These are phyloP conservation scores for Actinomortierella wolfii DNA, from an alignment of 371 early-diverging fungal species.

Conservation along the genomic window DNA sequence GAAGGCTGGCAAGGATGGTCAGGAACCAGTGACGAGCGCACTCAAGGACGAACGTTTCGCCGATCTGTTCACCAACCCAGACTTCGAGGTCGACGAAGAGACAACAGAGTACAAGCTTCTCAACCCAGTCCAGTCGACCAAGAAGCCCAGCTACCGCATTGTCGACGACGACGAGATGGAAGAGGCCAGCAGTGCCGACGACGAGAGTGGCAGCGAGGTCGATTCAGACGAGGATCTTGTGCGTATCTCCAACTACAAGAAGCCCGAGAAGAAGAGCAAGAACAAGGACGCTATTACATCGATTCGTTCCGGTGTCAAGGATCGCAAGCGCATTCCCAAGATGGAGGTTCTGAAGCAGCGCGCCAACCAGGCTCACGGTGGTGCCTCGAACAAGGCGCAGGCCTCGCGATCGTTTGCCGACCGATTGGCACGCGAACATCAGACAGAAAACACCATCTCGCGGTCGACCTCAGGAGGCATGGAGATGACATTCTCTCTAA, in stretches of 20 bases:
- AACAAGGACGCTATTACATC: conserved; percentile 38
- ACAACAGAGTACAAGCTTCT: conserved; percentile 85
- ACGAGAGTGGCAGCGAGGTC: conserved; percentile 36
- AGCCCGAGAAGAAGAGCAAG: conserved; percentile 42
- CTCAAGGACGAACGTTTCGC: conserved; percentile 87
- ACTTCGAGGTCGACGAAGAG: conserved; percentile 92
- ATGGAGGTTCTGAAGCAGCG: conserved; percentile 55
- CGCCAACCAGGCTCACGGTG: conserved; percentile 20
- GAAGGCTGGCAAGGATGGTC: conserved; percentile 41
- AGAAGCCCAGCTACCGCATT: conserved; percentile 44
- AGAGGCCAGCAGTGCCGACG: conserved; percentile 39
- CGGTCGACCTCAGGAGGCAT: conserved; percentile 67
- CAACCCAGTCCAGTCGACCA: conserved; percentile 67
- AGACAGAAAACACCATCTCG: conserved; percentile 48
- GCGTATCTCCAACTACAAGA: conserved; percentile 50
- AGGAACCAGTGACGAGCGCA: conserved; percentile 39
- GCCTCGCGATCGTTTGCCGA: conserved; percentile 45
- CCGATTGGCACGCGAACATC: conserved; percentile 34
- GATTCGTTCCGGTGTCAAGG: conserved; percentile 47
- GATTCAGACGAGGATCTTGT: conserved; percentile 54
- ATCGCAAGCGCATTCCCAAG: conserved; percentile 51
- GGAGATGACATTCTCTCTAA: conserved; percentile 67
- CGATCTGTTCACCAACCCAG: conserved; percentile 89
- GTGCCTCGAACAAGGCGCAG: conserved; percentile 29
- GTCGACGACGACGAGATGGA: conserved; percentile 56